Conservation (phyloP, 768 basidiomycete genomes). For the Pisolithus orientalis region DNA sequence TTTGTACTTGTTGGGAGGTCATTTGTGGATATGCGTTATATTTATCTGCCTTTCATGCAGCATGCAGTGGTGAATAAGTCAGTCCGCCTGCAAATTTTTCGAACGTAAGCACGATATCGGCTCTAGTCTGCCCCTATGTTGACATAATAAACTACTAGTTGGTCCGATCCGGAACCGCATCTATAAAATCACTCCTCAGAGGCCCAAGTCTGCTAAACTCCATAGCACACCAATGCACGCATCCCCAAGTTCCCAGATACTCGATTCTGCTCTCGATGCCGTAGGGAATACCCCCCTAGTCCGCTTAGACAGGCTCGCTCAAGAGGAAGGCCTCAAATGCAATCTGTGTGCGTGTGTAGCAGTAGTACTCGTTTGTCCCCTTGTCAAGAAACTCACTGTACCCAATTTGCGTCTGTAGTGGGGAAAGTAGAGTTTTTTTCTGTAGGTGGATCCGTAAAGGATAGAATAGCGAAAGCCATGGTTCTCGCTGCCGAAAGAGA, state of each 20-base stretch:
- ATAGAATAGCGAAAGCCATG: constrained; percentile 95
- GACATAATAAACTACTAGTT: no score
- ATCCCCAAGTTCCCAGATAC: constrained; percentile 37
- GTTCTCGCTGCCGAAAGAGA: constrained; percentile 89
- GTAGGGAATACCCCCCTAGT: constrained; percentile 91
- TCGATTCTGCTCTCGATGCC: constrained; percentile 76
- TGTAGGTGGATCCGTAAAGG: constrained; percentile 92
- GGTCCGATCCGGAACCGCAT: no score
- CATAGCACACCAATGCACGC: constrained; percentile 20
- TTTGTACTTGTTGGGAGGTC: no score
- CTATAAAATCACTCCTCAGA: no score
- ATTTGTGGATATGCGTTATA: no score
- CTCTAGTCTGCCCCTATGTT: no score
- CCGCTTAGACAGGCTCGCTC: constrained; percentile 73
- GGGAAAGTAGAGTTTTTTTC: constrained; percentile 89
- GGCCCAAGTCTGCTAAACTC: no score
- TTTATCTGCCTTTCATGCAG: no score
- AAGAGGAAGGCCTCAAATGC: constrained; percentile 72
- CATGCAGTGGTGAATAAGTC: no score
- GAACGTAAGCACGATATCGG: no score
- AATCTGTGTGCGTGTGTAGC: constrained; percentile 67
- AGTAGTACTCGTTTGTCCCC: no score
- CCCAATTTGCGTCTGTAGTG: constrained; percentile 37
- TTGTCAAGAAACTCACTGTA: neutral
- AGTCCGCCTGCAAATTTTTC: no score